Evolutionary conservation across 2,329 filamentous ascomycete genomes (phyloP).

Genomic region (Chaetomium olivaceum): DNA sequence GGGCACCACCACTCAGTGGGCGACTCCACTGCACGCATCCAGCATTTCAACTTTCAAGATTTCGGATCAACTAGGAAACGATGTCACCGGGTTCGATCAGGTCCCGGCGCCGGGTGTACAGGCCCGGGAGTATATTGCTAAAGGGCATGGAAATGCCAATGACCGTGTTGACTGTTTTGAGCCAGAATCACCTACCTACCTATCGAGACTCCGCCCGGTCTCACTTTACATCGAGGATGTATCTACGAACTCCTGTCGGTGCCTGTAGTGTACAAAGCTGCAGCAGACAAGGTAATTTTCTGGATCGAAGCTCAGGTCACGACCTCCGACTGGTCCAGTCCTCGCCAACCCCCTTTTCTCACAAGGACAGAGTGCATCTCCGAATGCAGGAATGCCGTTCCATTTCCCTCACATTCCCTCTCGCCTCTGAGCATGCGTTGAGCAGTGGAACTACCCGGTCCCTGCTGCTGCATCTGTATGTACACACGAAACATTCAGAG

Average conservation of each 20-base stretch:
- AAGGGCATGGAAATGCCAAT: not conserved
- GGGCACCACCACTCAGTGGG: not conserved
- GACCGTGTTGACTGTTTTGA: not conserved
- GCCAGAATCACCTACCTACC: not conserved
- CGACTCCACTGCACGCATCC: too few species aligned
- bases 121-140: not conserved
- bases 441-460: not conserved
- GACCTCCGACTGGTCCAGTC: not conserved
- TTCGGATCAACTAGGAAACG: not conserved
- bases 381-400: not conserved
- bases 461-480: not conserved
- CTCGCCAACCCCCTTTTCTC: not conserved
- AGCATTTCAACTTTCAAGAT: conserved; percentile 1
- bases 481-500: conserved; percentile 1
- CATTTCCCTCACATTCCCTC: not conserved
- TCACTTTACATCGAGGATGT: not conserved
- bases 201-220: not conserved
- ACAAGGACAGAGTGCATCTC: not conserved
- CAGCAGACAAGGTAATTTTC: not conserved
- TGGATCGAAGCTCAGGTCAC: not conserved
- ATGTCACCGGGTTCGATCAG: not conserved
- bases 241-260: not conserved
- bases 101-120: not conserved
- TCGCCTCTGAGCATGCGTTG: not conserved
- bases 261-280: not conserved